Evolutionary conservation across 73 alveolate genomes (phyloP).

Genomic region (Diophrys appendiculata): DNA sequence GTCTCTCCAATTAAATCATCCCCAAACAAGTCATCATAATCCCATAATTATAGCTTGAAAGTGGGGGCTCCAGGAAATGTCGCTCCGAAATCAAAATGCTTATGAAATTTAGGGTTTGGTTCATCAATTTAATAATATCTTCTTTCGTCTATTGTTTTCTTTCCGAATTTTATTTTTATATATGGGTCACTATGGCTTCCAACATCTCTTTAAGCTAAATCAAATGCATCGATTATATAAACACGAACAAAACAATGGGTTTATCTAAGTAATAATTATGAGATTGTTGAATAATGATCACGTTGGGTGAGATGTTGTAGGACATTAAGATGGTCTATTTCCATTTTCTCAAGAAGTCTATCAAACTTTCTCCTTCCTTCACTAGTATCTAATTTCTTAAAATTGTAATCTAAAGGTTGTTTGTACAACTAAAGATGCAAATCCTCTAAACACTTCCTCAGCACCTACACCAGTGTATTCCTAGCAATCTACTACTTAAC

Average conservation of each 20-base stretch:
- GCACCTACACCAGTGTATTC: conserved; percentile 18
- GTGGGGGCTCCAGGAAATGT: conserved; percentile 95
- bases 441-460: conserved; percentile 29
- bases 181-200: conserved; percentile 93
- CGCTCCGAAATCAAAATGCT: conserved; percentile 68
- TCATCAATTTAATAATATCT: background rate
- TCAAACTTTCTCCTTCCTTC: conserved; percentile 48
- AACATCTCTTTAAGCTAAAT: conserved; percentile 83
- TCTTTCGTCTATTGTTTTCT: conserved; percentile 13
- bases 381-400: conserved; percentile 19
- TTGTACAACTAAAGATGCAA: conserved; percentile 25
- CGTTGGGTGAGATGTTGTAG: conserved; percentile 24
- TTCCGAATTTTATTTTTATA: conserved; percentile 1
- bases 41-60: conserved; percentile 88
- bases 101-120: conserved; percentile 20
- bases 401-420: conserved; percentile 28
- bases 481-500: conserved; percentile 17
- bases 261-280: conserved; percentile 45
- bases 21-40: conserved; percentile 81
- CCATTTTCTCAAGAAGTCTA: conserved; percentile 22
- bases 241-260: conserved; percentile 76
- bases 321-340: conserved; percentile 33
- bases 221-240: conserved; percentile 83
- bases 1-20: conserved; percentile 78
- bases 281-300: conserved; percentile 23